These are phyloP conservation scores for Triangularia verruculosa DNA, from an alignment of 2,329 filamentous ascomycete species.

Conservation along the genomic window DNA sequence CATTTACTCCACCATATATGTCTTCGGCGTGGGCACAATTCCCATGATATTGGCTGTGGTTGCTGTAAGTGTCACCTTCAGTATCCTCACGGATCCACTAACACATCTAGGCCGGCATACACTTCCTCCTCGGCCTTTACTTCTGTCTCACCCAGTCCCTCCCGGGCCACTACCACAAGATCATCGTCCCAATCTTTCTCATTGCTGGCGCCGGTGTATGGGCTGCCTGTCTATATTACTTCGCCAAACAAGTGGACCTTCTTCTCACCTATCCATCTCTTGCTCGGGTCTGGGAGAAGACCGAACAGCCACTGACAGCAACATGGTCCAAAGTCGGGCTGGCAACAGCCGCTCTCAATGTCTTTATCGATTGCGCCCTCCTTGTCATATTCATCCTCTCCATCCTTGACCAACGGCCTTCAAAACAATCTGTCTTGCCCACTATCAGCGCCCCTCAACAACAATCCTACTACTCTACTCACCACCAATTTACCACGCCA, in stretches of 20 bases:
- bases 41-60: slow-evolving; percentile 25
- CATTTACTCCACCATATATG: slow-evolving; percentile 26
- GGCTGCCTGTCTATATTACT: slow-evolving; percentile 23
- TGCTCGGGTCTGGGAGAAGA: background rate
- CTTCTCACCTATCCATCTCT: slow-evolving; percentile 3
- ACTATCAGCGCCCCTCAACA: background rate
- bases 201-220: slow-evolving; percentile 20
- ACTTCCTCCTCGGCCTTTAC: slow-evolving; percentile 25
- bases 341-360: slow-evolving; percentile 19
- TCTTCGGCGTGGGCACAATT: slow-evolving; percentile 18
- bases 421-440: background rate
- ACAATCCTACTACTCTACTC: slow-evolving; percentile 7
- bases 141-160: slow-evolving; percentile 16
- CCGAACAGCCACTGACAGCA: slow-evolving; percentile 3
- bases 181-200: slow-evolving; percentile 17
- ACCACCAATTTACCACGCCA: slow-evolving; percentile 11
- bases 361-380: slow-evolving; percentile 28
- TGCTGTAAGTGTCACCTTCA: slow-evolving; percentile 18
- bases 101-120: slow-evolving; percentile 19
- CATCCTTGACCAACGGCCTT: background rate
- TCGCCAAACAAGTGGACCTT: slow-evolving; percentile 13
- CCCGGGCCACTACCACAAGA: slow-evolving; percentile 15
- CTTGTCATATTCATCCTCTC: slow-evolving; percentile 24
- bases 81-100: background rate
- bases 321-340: slow-evolving; percentile 25